These are phyloP conservation scores for Colletotrichum abscissum DNA, from an alignment of 2,329 filamentous ascomycete genomes.

Conservation along the genomic window DNA sequence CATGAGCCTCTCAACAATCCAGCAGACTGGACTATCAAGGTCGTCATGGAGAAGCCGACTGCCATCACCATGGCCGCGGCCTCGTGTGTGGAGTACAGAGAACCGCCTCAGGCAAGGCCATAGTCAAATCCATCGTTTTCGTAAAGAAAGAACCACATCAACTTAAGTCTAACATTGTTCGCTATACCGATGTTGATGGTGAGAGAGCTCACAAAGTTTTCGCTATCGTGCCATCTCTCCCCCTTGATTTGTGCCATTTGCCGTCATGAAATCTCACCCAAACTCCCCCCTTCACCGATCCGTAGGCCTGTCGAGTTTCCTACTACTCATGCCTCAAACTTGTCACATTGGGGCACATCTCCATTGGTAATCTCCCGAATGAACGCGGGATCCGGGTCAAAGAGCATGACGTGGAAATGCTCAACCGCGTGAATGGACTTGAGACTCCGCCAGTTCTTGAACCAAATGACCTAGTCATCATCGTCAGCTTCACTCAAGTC, in stretches of 20 bases:
- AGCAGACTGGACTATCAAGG: conserved; percentile 62
- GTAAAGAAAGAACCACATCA: neutral
- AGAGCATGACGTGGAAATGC: conserved; percentile 95
- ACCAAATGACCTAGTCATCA: conserved; percentile 68
- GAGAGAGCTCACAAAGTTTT: neutral
- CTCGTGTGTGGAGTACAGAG: conserved; percentile 69
- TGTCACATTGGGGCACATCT: conserved; percentile 74
- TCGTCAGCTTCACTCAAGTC: neutral
- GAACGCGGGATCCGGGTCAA: conserved; percentile 77
- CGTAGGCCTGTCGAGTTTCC: too few relatives aligned
- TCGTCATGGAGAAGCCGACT: conserved; percentile 77
- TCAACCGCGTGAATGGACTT: conserved; percentile 90
- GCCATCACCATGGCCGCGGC: conserved; percentile 80
- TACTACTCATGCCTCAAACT: conserved; percentile 38
- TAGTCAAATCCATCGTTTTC: neutral
- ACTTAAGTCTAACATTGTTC: neutral
- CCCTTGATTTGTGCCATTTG: neutral
- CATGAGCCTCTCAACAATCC: neutral
- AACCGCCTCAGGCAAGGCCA: neutral
- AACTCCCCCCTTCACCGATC: neutral
- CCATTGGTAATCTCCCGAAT: conserved; percentile 77
- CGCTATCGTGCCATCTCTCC: neutral
- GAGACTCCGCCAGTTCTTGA: conserved; percentile 87
- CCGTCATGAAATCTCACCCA: neutral
- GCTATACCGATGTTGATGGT: neutral